phyloP scores from a whole-genome alignment of 257 asterid species.

The Fraxinus cuspidata region DNA sequence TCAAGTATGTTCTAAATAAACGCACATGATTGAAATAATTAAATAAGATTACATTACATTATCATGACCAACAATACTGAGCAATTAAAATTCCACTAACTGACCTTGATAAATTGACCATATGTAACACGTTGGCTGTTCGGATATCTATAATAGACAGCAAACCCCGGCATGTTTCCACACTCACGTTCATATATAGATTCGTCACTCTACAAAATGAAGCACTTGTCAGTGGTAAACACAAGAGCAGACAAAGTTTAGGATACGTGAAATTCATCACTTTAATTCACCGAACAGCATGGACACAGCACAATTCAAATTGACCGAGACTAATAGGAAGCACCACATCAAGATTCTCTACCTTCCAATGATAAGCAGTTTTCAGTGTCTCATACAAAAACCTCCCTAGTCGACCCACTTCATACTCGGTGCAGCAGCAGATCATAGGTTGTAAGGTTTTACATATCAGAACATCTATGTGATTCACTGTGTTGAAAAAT shows the following conservation, averaged over 20 bases:
- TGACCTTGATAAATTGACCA: slow-evolving; percentile 92
- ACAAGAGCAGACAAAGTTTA: slow-evolving; percentile 1
- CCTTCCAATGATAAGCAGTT: slow-evolving; percentile 98
- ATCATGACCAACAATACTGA: slow-evolving; percentile 6
- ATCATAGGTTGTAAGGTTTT: slow-evolving; percentile 99
- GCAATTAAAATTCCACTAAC: slow-evolving; percentile 25
- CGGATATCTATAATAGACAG: slow-evolving; percentile 94
- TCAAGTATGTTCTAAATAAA: neutral
- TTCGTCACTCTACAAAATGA: slow-evolving; percentile 73
- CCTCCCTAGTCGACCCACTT: slow-evolving; percentile 95
- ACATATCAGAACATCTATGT: slow-evolving; percentile 94
- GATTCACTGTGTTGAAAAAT: slow-evolving; percentile 96
- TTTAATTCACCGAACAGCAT: neutral
- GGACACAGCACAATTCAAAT: neutral
- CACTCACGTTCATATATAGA: slow-evolving; percentile 93
- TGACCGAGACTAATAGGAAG: slow-evolving; percentile 12
- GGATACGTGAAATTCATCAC: slow-evolving; percentile 2
- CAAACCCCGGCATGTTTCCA: slow-evolving; percentile 99
- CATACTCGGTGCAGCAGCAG: slow-evolving; percentile 99
- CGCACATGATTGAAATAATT: slow-evolving; percentile 15
- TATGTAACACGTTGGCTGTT: slow-evolving; percentile 97
- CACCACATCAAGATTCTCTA: slow-evolving; percentile 23
- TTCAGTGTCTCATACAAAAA: slow-evolving; percentile 88
- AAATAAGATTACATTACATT: neutral
- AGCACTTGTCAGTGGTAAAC: slow-evolving; percentile 14